Conservation (phyloP, 2,329 filamentous ascomycete species). For the Alternaria rosae region DNA sequence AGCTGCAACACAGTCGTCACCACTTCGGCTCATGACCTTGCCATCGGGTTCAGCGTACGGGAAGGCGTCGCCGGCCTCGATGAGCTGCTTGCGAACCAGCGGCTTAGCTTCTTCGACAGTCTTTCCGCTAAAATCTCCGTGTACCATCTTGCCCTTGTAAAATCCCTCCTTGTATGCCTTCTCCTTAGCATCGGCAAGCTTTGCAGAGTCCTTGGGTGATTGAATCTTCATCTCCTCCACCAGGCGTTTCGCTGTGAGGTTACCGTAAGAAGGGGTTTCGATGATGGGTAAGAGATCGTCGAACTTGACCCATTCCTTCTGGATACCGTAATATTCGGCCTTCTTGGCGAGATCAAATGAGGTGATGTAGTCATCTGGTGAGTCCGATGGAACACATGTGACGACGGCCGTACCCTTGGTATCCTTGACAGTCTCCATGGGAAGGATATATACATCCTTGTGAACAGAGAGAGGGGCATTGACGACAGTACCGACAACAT, state of each 20-base stretch:
- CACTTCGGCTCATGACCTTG: slow-evolving; percentile 84
- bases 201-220: slow-evolving; percentile 91
- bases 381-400: slow-evolving; percentile 93
- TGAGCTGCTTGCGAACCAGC: slow-evolving; percentile 79
- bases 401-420: slow-evolving; percentile 97
- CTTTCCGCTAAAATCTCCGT: slow-evolving; percentile 87
- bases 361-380: slow-evolving; percentile 93
- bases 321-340: slow-evolving; percentile 88
- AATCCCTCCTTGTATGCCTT: slow-evolving; percentile 96
- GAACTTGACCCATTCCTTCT: slow-evolving; percentile 94
- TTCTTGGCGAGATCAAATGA: slow-evolving; percentile 90
- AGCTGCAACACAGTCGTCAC: slow-evolving; percentile 91
- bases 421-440: slow-evolving; percentile 92
- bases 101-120: slow-evolving; percentile 87
- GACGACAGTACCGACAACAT: slow-evolving; percentile 86
- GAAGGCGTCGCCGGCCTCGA: slow-evolving; percentile 82
- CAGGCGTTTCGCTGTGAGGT: slow-evolving; percentile 81
- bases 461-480: slow-evolving; percentile 85
- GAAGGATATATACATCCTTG: slow-evolving; percentile 83
- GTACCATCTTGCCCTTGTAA: slow-evolving; percentile 90
- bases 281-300: slow-evolving; percentile 80
- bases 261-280: slow-evolving; percentile 81
- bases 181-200: slow-evolving; percentile 93
- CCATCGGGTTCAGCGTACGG: slow-evolving; percentile 93
- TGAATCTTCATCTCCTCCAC: slow-evolving; percentile 95